phyloP scores from a whole-genome alignment of 2,329 filamentous ascomycete genomes.

The Zelopaecilomyces penicillatus region DNA sequence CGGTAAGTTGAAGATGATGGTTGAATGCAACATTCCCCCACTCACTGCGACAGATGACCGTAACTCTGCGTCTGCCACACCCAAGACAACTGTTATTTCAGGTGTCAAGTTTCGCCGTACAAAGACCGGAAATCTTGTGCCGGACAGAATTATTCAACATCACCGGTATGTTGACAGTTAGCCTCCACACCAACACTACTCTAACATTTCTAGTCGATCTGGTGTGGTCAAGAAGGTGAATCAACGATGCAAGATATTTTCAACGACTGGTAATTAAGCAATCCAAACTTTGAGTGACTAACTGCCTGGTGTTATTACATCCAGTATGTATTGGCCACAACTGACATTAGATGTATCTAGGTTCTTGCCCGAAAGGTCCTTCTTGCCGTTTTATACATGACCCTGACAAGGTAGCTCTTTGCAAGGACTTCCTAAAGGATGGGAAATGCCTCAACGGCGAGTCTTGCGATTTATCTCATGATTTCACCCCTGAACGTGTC shows the following conservation, averaged over 20 bases:
- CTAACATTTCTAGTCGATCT: conserved; percentile 40
- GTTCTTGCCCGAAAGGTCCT: conserved; percentile 76
- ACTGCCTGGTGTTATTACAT: conserved; percentile 12
- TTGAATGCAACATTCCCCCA: background rate
- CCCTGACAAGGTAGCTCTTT: conserved; percentile 76
- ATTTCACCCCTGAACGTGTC: conserved; percentile 71
- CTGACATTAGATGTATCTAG: conserved; percentile 47
- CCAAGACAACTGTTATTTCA: conserved; percentile 63
- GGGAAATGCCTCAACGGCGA: conserved; percentile 69
- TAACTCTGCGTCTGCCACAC: conserved; percentile 58
- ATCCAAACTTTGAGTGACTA: conserved; percentile 22
- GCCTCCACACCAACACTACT: conserved; percentile 15
- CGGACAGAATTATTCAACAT: conserved; percentile 64
- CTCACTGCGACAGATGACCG: conserved; percentile 40
- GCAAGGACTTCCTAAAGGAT: conserved; percentile 77
- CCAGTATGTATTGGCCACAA: conserved; percentile 33
- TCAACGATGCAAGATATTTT: conserved; percentile 65
- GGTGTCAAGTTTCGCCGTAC: conserved; percentile 79
- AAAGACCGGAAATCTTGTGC: conserved; percentile 80
- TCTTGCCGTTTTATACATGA: conserved; percentile 78
- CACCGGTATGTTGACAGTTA: conserved; percentile 54
- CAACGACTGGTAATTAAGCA: conserved; percentile 58
- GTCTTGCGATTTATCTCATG: conserved; percentile 85
- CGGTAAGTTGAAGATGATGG: conserved; percentile 39
- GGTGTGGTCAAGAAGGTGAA: conserved; percentile 58